phyloP scores from a whole-genome alignment of 495 filamentous ascomycete genomes.

The Alectoria sarmentosa region DNA sequence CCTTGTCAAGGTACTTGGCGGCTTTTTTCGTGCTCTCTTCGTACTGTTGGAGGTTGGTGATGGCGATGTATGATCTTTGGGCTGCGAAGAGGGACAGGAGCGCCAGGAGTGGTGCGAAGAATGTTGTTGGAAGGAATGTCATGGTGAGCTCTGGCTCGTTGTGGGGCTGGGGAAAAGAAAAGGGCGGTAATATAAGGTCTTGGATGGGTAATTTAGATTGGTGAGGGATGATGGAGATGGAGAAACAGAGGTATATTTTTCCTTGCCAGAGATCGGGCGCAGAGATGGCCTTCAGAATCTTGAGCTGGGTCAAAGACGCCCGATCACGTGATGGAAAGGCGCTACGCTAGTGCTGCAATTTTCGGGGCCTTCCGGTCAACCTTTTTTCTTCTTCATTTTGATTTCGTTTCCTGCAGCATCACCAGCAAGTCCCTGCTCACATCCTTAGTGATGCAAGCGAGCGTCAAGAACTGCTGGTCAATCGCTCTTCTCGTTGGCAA shows the following conservation, averaged over 20 bases:
- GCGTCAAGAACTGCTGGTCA: background rate
- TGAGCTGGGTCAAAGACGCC: too few relatives aligned
- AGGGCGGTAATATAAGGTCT: too few relatives aligned
- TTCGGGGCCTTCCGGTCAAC: background rate
- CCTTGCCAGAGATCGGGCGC: too few relatives aligned
- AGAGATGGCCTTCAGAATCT: too few relatives aligned
- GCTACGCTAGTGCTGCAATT: background rate
- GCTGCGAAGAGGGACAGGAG: conserved; percentile 24
- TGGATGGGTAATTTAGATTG: too few relatives aligned
- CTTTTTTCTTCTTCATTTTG: background rate
- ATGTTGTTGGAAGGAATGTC: background rate
- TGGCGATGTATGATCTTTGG: conserved; percentile 35
- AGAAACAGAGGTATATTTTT: too few relatives aligned
- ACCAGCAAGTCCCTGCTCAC: background rate
- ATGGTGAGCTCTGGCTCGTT: too few relatives aligned
- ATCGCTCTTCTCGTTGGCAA: background rate
- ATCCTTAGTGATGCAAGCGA: background rate
- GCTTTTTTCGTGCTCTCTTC: conserved; percentile 36
- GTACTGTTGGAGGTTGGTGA: conserved; percentile 37
- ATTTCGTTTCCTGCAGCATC: background rate
- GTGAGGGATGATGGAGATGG: too few relatives aligned
- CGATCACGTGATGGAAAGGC: too few relatives aligned
- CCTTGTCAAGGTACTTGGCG: conserved; percentile 36
- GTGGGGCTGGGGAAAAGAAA: too few relatives aligned
- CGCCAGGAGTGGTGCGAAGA: background rate